These are phyloP conservation scores for Pilatotrama ljubarskyi DNA, from an alignment of 768 basidiomycete genomes.

Conservation along the genomic window DNA sequence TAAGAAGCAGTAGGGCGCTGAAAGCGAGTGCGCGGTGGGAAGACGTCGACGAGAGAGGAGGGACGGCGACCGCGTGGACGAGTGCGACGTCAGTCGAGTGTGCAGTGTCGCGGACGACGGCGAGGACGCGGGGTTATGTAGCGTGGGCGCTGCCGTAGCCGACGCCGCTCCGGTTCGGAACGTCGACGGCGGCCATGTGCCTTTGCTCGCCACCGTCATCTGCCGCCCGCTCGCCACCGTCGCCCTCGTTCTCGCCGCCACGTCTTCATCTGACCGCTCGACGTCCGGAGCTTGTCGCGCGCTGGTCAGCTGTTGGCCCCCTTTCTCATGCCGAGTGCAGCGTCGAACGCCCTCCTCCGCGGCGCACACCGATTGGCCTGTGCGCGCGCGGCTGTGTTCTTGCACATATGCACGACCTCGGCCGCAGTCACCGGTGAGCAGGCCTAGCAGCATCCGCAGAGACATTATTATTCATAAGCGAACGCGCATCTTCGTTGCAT, in stretches of 20 bases:
- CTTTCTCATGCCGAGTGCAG: not conserved
- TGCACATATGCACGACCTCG: too few species aligned
- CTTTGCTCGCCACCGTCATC: not conserved
- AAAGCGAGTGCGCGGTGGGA: not conserved
- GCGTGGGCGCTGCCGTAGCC: not conserved
- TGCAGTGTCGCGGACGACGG: not conserved
- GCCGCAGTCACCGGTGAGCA: too few species aligned
- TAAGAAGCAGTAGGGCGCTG: too few species aligned
- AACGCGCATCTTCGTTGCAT: too few species aligned
- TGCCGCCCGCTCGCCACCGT: not conserved
- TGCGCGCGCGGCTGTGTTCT: not conserved
- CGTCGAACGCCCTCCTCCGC: not conserved
- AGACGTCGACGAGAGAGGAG: not conserved
- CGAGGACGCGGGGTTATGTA: not conserved
- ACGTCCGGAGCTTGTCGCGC: not conserved
- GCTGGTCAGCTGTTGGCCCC: not conserved
- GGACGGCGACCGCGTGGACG: conserved; percentile 2
- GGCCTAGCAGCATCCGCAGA: too few species aligned
- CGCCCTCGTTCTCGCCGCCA: not conserved
- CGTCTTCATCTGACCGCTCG: too few species aligned
- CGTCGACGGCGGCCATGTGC: conserved; percentile 1
- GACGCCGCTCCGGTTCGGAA: not conserved
- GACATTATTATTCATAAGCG: too few species aligned
- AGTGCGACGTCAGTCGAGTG: not conserved
- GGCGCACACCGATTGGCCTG: not conserved